Base-by-base conservation (phyloP, 768 basidiomycete genomes). In the Albatrellus ellisii region DNA sequence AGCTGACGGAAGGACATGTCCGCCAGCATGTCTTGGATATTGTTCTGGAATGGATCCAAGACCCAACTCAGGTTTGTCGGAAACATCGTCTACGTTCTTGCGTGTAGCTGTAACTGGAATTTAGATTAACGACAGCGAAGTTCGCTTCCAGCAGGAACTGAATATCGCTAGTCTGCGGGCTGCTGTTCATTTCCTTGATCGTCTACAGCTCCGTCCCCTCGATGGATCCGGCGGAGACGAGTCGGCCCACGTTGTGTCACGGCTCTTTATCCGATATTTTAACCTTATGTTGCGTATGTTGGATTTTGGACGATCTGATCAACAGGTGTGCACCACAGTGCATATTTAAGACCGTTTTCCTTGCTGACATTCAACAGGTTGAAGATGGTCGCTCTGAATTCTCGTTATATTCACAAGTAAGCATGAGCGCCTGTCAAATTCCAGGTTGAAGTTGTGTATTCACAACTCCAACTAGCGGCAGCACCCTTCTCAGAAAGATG, bases 231-330 rank as follows among this genome's bases (percentile, higher is more conserved):
- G 72, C 26, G 70, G 73, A 12, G 75, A 84, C 46, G 82, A 84
- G 46, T 63, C 70, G 20, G 66, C 69, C 1, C 81, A 86, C 54
- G 74, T 76, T 8, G 72, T 84, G 14, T 79, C 85, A 2, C 67
- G 89, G 20, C 58, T 88, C 21, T 92, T 92, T 62, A 78, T 79
- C 52, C 77, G 77, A 41, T 88, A 90, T 52, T 76, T 80, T 22
- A 67, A 65, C 11, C 66, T 77, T 18, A 65, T 92, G 33, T 62
- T 83, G 22, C 69, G 71, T 49, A 73, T 73, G 4, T 62, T 84
- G 36, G 73, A 76, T 24, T 58, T 67, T 3, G 70, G 63, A 47
- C 71, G 72, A 1, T 18, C 20, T 22, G 17, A 36, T 14, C n/a
- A 4, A 32, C 14, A 7, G 6, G 31, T 32, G 18, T 32, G 31